These are phyloP conservation scores for Arthrobotrys sphaeroides DNA, from an alignment of 2,329 filamentous ascomycete species.

Conservation along the genomic window DNA sequence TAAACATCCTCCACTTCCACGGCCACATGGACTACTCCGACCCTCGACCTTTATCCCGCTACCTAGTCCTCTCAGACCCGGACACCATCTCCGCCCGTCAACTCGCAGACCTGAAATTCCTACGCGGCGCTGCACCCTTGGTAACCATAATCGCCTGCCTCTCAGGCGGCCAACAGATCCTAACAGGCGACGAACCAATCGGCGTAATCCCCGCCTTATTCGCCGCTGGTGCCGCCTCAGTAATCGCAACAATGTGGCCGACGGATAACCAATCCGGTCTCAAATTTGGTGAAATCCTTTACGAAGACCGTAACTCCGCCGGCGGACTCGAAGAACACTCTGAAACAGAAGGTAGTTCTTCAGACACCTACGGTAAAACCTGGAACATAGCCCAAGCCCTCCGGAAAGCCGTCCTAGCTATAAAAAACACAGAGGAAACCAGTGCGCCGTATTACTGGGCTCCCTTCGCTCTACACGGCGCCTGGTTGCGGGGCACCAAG, in stretches of 20 bases:
- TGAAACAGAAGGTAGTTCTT: not conserved
- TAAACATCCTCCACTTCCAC: constrained; percentile 46
- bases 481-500: constrained; percentile 34
- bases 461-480: constrained; percentile 31
- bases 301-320: constrained; percentile 12
- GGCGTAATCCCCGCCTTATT: constrained; percentile 39
- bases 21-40: constrained; percentile 45
- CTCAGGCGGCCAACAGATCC: constrained; percentile 22
- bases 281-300: constrained; percentile 30
- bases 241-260: constrained; percentile 47
- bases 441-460: constrained; percentile 48
- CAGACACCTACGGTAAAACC: not conserved
- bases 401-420: constrained; percentile 22
- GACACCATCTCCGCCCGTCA: constrained; percentile 21
- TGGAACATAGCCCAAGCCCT: constrained; percentile 33
- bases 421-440: constrained; percentile 25
- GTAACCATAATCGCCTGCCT: constrained; percentile 39
- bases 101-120: constrained; percentile 37
- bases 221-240: constrained; percentile 30
- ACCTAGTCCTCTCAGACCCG: constrained; percentile 6
- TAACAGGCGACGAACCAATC: constrained; percentile 35
- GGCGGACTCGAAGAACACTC: not conserved
- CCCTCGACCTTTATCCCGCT: constrained; percentile 22
- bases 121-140: constrained; percentile 17
- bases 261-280: constrained; percentile 31